Percentiles rank a stretch among this genome's conserved stretches.
phyloP scores from a whole-genome alignment of 2,329 filamentous ascomycete genomes.

The Phoma sp. region DNA sequence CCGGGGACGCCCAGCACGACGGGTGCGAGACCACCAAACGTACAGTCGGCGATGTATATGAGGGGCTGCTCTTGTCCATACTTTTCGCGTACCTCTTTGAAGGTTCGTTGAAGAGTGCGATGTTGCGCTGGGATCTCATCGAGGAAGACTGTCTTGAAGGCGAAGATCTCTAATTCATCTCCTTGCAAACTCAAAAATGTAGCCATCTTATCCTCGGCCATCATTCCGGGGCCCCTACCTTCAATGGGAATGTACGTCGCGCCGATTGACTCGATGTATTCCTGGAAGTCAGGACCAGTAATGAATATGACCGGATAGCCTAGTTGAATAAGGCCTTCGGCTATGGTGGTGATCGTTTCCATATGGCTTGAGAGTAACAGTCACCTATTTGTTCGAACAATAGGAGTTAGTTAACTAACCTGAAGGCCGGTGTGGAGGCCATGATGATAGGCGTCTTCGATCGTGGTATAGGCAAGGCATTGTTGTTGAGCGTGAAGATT shows the following conservation, averaged over 20 bases:
- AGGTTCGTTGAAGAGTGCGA: conserved; percentile 42
- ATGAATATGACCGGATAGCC: conserved; percentile 54
- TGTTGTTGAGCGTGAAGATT: neutral
- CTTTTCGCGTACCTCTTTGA: conserved; percentile 32
- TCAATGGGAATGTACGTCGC: conserved; percentile 16
- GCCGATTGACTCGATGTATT: conserved; percentile 32
- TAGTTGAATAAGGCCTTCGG: conserved; percentile 45
- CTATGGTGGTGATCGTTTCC: conserved; percentile 37
- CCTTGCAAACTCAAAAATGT: conserved; percentile 31
- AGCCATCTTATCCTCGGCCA: conserved; percentile 23
- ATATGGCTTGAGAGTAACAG: conserved; percentile 23
- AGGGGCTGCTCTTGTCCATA: conserved; percentile 47
- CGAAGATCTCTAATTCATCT: conserved; percentile 40
- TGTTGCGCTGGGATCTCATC: conserved; percentile 43
- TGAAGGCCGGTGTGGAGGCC: conserved; percentile 22
- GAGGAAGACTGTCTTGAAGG: conserved; percentile 46
- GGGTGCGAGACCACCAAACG: conserved; percentile 45
- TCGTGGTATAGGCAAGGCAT: neutral
- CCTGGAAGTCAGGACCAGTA: conserved; percentile 46
- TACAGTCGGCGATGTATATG: conserved; percentile 53
- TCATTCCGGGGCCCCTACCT: conserved; percentile 15
- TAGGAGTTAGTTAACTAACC: neutral
- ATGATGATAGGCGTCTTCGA: conserved; percentile 27
- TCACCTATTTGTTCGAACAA: neutral
- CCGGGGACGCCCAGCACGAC: conserved; percentile 44